phyloP scores from a whole-genome alignment of 2,329 filamentous ascomycete species.

The Talaromyces verruculosus region DNA sequence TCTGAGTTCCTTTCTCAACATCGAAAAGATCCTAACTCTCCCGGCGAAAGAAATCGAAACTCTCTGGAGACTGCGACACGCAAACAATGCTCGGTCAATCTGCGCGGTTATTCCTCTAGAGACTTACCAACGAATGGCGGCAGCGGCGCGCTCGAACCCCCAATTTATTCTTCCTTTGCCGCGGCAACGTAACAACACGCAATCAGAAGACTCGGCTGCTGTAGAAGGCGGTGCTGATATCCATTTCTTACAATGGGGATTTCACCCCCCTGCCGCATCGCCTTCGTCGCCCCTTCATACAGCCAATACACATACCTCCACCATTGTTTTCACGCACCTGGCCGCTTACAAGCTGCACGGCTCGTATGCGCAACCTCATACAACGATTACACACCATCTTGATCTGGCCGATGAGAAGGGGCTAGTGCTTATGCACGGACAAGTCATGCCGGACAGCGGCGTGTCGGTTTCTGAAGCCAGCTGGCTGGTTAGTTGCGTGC shows the following conservation, averaged over 20 bases:
- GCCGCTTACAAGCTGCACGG: conserved; percentile 90
- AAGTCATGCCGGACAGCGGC: conserved; percentile 72
- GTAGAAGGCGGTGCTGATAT: conserved; percentile 71
- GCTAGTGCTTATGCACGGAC: conserved; percentile 82
- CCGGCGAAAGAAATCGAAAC: conserved; percentile 79
- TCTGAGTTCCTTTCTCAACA: conserved; percentile 69
- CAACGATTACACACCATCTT: conserved; percentile 86
- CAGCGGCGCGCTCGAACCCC: conserved; percentile 70
- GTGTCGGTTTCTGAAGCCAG: conserved; percentile 78
- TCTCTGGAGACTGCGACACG: conserved; percentile 87
- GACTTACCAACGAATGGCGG: conserved; percentile 72
- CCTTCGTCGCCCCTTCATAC: conserved; percentile 33
- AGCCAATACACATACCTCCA: conserved; percentile 60
- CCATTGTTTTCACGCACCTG: conserved; percentile 88
- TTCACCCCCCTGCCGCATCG: conserved; percentile 62
- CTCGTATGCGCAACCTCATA: conserved; percentile 88
- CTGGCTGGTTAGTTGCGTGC: conserved; percentile 88
- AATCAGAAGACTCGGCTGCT: conserved; percentile 27
- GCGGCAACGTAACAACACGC: conserved; percentile 40
- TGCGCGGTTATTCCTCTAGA: conserved; percentile 75
- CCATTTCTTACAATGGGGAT: conserved; percentile 95
- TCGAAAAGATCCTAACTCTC: conserved; percentile 71
- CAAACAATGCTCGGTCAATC: conserved; percentile 69
- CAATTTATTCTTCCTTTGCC: conserved; percentile 87
- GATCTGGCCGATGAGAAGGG: conserved; percentile 74